Evolutionary conservation across 495 filamentous ascomycete species (phyloP).

Genomic region (Podospora pseudoanserina): DNA sequence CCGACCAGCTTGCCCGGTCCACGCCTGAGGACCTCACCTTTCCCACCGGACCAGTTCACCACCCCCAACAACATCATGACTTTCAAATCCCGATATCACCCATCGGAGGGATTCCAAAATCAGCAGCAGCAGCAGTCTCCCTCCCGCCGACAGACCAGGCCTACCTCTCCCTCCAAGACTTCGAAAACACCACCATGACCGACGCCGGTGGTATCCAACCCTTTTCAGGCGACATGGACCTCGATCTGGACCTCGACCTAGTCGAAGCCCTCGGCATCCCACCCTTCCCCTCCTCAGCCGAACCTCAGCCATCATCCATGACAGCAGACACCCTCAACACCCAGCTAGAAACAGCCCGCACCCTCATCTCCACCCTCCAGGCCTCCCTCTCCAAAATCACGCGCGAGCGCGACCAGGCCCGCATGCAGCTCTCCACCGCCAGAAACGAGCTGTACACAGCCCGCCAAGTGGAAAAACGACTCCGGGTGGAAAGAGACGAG

Average conservation of each 20-base stretch:
- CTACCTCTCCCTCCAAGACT: not conserved
- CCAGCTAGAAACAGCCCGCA: not conserved
- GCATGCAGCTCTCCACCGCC: constrained; percentile 21
- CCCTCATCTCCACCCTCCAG: constrained; percentile 11
- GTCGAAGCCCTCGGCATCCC: not conserved
- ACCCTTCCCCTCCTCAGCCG: not conserved
- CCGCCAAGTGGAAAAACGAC: constrained; percentile 24
- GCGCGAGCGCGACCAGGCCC: constrained; percentile 24
- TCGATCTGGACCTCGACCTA: constrained; percentile 1
- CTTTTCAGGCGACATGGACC: constrained; percentile 2
- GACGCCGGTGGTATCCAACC: not conserved
- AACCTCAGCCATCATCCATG: not conserved
- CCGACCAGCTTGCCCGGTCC: not conserved
- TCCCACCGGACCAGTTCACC: not conserved
- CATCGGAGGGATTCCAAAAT: not conserved
- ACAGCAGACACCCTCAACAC: not conserved
- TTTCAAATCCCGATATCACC: not conserved
- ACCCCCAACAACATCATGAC: not conserved
- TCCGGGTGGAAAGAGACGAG: constrained; percentile 30
- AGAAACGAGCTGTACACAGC: constrained; percentile 32
- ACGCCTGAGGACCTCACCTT: not conserved
- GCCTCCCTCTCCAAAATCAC: constrained; percentile 11
- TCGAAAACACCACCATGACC: not conserved
- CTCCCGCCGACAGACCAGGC: not conserved
- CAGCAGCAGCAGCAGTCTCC: not conserved